Evolutionary conservation across 75 land plant species (phyloP), one percentile per base, ranked within the genome.

Genomic region (Cupressus sempervirens): DNA sequence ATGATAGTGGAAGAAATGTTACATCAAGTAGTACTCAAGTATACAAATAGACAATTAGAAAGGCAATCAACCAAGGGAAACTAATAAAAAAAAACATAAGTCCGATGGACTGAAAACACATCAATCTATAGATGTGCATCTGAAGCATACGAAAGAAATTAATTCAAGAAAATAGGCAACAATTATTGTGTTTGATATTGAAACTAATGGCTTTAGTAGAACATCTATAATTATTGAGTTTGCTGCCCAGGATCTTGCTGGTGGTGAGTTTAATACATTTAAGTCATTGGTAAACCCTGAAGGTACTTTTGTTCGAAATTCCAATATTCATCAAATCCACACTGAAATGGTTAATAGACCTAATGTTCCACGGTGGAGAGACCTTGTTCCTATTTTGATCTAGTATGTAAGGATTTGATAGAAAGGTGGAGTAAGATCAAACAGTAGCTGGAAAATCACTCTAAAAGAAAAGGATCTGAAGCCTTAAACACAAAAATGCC

Each of bases 221-320:
- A 43, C 67, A 0, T 89, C 88, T 18, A 84, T 94, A 77, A 97
- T 97, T 41, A 90, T 97, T 84, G 99, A 97, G 91, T 89, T 97
- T 85, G 99, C 98, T 38, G 65, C 92, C 74, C 94, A 89, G 56
- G 98, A 97, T 89, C 87, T 95, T 29, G 62, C 76, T 65, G 99
- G 99, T 36, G 99, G 99, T 1, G 83, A 80, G 32, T 88, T 91
- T 75, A 96, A 98, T 86, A 96, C 96, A 26, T 90, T 97, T 58
- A 92, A 83, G 90, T n/a, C n/a, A n/a, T n/a, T n/a, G n/a, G n/a
- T n/a, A n/a, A n/a, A n/a, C n/a, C n/a, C n/a, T n/a, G n/a, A n/a
- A n/a, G n/a, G n/a, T n/a, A n/a, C n/a, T n/a, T n/a, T n/a, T n/a
- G n/a, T n/a, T n/a, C n/a, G n/a, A n/a, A n/a, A n/a, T n/a, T n/a